Conservation (phyloP, 768 basidiomycete species). For the Tulasnella sp. region DNA sequence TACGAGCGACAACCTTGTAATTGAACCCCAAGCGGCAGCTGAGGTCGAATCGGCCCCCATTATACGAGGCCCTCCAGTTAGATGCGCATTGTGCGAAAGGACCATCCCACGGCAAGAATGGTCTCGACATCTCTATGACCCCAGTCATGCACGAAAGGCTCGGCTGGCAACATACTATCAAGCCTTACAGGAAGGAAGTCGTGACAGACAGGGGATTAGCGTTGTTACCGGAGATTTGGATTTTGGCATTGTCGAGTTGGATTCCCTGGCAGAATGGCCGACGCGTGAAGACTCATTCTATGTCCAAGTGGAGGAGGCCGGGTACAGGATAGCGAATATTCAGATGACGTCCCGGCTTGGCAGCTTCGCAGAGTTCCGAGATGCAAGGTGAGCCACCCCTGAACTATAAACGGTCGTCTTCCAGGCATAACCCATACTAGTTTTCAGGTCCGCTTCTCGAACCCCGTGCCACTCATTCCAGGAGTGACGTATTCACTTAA, state of each 20-base stretch:
- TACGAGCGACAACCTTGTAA: neutral
- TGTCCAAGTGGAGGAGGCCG: neutral
- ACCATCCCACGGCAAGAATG: neutral
- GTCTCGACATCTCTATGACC: neutral
- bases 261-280: neutral
- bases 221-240: neutral
- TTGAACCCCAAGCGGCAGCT: too few species aligned
- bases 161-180: neutral
- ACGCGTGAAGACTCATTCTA: neutral
- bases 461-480: neutral
- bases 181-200: conserved; percentile 7
- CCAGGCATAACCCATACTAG: neutral
- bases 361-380: neutral
- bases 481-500: neutral
- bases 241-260: conserved; percentile 25
- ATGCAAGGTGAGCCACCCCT: neutral
- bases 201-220: conserved; percentile 2
- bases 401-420: neutral
- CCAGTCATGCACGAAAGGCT: neutral
- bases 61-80: neutral
- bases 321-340: neutral
- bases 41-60: neutral
- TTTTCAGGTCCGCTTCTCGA: neutral
- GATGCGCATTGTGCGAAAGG: conserved; percentile 9
- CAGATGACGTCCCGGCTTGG: neutral